Base-by-base conservation (phyloP, 345 rosid genomes). In the Populus nigra region DNA sequence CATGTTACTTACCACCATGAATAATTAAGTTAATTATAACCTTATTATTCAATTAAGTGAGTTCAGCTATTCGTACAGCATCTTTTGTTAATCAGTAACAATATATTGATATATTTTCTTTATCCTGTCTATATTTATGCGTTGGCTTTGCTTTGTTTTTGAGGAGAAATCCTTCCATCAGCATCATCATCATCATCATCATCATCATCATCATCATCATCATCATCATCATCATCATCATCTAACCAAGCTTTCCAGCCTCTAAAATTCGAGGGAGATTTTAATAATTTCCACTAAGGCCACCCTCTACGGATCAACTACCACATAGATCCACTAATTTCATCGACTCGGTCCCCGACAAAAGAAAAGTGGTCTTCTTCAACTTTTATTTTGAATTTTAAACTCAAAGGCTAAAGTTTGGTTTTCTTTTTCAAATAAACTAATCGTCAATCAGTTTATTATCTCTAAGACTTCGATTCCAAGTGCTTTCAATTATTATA, bases 301-400 rank as follows among this genome's bases (percentile, higher is more conserved):
- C 80, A 78, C 50, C 17, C 50, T 47, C 50, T 3, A 4, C 13
- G 50, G 17, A 49, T 75, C 63, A 79, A 73, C 25, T 29, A 78
- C 68, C 47, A 66, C 73, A 79, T 78, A 61, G 78, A 79, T 79
- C 86, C 87, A 86, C 91, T 86, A 86, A 88, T 88, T 78, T 80
- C 79, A 49, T 80, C 85, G 90, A 86, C 88, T 68, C 62, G 73
- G 70, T 89, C 81, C 88, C 86, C 45, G 85, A 87, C 92, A 87
- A 88, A 35, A 81, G 85, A 81, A 89, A 89, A 84, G 91, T 84
- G 87, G 90, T 79, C 82, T 86, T 71, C 81, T 84, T 80, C 82
- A 74, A 80, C 81, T 89, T 89, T 59, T 35, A 15, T 61, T 81
- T 84, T 15, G 25, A 76, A 85, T 79, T 76, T 82, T 31, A 85